Base-by-base conservation (phyloP, 208 protist genomes). In the Leishmania major region DNA sequence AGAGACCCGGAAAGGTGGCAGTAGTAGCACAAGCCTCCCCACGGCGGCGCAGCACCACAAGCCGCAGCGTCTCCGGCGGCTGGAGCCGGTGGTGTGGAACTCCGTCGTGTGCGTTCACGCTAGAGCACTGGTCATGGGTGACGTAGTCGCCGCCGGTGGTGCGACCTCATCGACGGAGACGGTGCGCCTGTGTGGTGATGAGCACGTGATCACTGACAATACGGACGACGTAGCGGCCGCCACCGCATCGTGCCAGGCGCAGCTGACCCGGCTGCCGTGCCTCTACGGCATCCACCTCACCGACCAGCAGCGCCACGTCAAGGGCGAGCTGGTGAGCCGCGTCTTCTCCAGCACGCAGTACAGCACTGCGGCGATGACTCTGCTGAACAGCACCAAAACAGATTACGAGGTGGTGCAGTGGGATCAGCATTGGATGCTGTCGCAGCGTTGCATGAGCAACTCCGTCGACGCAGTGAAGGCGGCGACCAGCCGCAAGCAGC, bases 261-360 rank as follows among this genome's bases (percentile, higher is more conserved):
- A 55, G 57, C 77, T 84, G 51, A 43, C 78, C 70, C 37, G 25
- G 62, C 69, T 84, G 57, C 76, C 79, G 67, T 84, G 80, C 71
- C 67, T 83, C 40, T 97, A 97, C 80, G 75, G 80, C 40, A 92
- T 97, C 82, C 84, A 78, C 3, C 87, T 94, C n/a, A 92, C 88
- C 6, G 92, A 97, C 75, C 87, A 91, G 86, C 95, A 97, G 88
- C 93, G 90, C n/a, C 90, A 97, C 82, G 90, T 91, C 55, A 91
- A 90, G 79, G 94, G 94, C n/a, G 90, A 90, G 60, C 77, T 90
- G 60, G 87, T 89, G 43, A 95, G 93, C 67, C 83, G 84, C 45
- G 86, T 85, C 59, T 96, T 96, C 75, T 91, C 91, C 51, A 87
- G 86, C 28, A 70, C 86, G n/a, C 89, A 89, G 74, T 94, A 91